These are phyloP conservation scores for Podila verticillata DNA, from an alignment of 192 early-diverging fungal species.

Conservation along the genomic window DNA sequence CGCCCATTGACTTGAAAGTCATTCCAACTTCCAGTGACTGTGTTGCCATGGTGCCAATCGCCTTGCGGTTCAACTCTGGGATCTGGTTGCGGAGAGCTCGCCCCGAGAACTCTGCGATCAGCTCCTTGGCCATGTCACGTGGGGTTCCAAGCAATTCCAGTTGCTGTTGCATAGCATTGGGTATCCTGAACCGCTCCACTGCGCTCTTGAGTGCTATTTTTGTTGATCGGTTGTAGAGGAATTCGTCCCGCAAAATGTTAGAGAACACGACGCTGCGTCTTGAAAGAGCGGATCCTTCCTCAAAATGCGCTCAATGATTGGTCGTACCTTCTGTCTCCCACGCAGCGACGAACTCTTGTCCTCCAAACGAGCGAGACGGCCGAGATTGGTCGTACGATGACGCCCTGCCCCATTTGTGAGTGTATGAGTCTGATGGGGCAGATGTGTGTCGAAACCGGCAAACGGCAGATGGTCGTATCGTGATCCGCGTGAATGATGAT, in stretches of 20 bases:
- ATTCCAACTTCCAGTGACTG: slow-evolving; percentile 37
- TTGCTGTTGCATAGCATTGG: slow-evolving; percentile 18
- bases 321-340: slow-evolving; percentile 36
- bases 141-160: slow-evolving; percentile 34
- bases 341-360: slow-evolving; percentile 14
- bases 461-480: not conserved
- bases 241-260: not conserved
- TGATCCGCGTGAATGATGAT: not conserved
- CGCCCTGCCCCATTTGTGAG: not conserved
- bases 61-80: slow-evolving; percentile 20
- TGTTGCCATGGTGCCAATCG: slow-evolving; percentile 13
- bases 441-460: not conserved
- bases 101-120: slow-evolving; percentile 10
- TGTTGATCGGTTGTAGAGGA: not conserved
- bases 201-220: slow-evolving; percentile 27
- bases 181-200: slow-evolving; percentile 24
- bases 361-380: slow-evolving; percentile 18
- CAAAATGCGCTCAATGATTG: not conserved
- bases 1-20: slow-evolving; percentile 46
- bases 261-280: no score
- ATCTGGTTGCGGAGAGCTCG: slow-evolving; percentile 19
- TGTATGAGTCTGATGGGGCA: not conserved
- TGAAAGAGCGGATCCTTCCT: no score
- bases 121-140: slow-evolving; percentile 9
- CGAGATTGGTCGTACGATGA: not conserved